Base-by-base conservation (phyloP, 2,329 filamentous ascomycete genomes). In the Sclerotinia minor region DNA sequence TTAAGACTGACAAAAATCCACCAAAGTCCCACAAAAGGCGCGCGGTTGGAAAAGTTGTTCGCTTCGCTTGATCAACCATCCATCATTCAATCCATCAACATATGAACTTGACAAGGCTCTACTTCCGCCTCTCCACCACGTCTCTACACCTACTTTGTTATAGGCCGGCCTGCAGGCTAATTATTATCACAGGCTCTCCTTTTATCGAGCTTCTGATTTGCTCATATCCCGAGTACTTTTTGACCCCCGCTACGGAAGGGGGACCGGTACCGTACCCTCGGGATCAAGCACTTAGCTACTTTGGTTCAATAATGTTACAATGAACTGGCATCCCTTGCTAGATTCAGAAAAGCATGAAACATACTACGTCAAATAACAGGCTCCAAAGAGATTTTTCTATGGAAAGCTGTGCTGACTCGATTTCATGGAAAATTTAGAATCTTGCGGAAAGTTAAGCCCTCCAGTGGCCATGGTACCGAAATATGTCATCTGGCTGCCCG, bases 261-360 rank as follows among this genome's bases (percentile, higher is more conserved):
- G 38, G 45, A 58, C 52, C 63, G 52, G 58, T 65, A 65, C 63
- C 63, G 63, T 65, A 26, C 63, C 26, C 63, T 65, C 41, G 63
- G 63, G 63, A 58, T 35, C 41, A 38, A 32, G 52, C 63, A 59
- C 21, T n/a, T 59, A n/a, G 63, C 41, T 59, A 8, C 53, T 26
- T 58, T 65, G 52, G 47, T 45, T 19, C 63, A 65, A 47, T 49
- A 32, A 59, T 21, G 41, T 65, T 65, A 47, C 26, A 38, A 65
- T 35, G 59, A 49, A 19, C 26, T 19, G 29, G 52, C 63, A 45
- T 45, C 52, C 52, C 41, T 58, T 44, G 52, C 52, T 19, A 65
- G 19, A 58, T 17, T 44, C 29, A 11, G 41, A 29, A 58, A 50
- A 49, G 52, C 63, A 58, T 59, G 63, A 65, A 65, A 65, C 38